Base-by-base conservation (phyloP, 1,139 yeast species). In the Kodamaea arcana region DNA sequence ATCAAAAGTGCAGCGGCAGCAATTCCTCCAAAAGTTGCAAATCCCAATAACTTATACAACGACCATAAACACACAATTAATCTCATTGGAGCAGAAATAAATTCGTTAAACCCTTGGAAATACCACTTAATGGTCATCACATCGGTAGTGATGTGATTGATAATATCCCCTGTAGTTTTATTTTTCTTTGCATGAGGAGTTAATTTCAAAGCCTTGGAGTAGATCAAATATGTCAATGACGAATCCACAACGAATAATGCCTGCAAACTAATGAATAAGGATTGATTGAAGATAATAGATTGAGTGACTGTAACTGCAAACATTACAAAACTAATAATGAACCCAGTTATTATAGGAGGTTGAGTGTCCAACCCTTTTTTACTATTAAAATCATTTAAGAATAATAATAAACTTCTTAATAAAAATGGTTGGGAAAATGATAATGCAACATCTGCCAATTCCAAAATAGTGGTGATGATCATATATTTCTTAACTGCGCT, bases 141-240 rank as follows among this genome's bases (percentile, higher is more conserved):
- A 46, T 67, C 73, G 36, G 61, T 64, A 1, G 72, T 57, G 36
- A 67, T 52, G 40, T 63, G 62, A 37, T 58, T 65, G 23, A 67
- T 59, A 31, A 67, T 58, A 36, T 66, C 72, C 32, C 72, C 72
- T 4, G 65, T 61, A 11, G 68, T 50, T 35, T 64, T 65, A n/a
- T 53, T 50, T 37, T 58, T 65, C 35, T 65, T 56, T 13, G 65
- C 55, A 35, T 62, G 64, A 2, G 69, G 67, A 1, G 70, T 59
- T 27, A 67, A 56, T 25, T 40, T 52, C 44, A 65, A 47, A 0
- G 69, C 60, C 38, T 66, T 66, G 18, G 53, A 53, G 42, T 62
- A 66, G 11, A 63, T 51, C 37, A 58, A 49, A 27, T 63, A 47
- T 4, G 60, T 50, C 40, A 65, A 50, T 4, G 62, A 50, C 9